Conservation (phyloP, 768 basidiomycete species). For the Leccinum imitatum region DNA sequence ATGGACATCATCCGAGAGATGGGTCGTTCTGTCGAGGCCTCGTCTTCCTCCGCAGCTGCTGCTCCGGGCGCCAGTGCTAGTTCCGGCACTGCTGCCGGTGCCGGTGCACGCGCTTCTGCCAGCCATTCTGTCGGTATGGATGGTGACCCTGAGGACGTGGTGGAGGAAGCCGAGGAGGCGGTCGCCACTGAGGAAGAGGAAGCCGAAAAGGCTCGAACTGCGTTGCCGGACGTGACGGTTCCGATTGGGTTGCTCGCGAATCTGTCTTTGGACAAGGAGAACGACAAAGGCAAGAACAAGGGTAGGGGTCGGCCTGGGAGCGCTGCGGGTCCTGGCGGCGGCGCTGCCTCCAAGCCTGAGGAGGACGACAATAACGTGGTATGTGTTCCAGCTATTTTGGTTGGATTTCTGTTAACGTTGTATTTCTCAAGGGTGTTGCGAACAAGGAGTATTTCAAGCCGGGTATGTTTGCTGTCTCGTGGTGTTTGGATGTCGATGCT, state of each 20-base stretch:
- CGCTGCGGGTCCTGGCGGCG: constrained; percentile 8
- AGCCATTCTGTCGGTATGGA: neutral
- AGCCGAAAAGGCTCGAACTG: constrained; percentile 46
- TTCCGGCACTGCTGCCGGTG: neutral
- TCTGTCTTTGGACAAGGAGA: constrained; percentile 59
- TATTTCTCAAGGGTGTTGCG: constrained; percentile 61
- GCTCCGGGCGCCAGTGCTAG: neutral
- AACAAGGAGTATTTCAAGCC: constrained; percentile 81
- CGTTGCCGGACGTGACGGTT: constrained; percentile 67
- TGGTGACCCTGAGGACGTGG: constrained; percentile 42
- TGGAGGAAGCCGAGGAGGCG: constrained; percentile 29
- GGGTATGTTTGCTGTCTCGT: constrained; percentile 38
- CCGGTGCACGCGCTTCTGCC: neutral
- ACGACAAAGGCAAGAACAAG: constrained; percentile 41
- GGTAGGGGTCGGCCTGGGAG: constrained; percentile 35
- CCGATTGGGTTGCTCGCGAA: constrained; percentile 77
- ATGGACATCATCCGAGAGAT: constrained; percentile 31
- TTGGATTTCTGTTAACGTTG: constrained; percentile 11
- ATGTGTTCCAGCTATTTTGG: constrained; percentile 20
- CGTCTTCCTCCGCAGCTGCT: neutral
- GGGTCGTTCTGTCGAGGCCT: constrained; percentile 28
- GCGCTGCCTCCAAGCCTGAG: constrained; percentile 32
- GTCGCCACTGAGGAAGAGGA: constrained; percentile 37
- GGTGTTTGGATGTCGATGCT: neutral
- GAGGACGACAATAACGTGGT: constrained; percentile 66